phyloP scores from a whole-genome alignment of 495 filamentous ascomycete genomes.

The Penicillium salamii region DNA sequence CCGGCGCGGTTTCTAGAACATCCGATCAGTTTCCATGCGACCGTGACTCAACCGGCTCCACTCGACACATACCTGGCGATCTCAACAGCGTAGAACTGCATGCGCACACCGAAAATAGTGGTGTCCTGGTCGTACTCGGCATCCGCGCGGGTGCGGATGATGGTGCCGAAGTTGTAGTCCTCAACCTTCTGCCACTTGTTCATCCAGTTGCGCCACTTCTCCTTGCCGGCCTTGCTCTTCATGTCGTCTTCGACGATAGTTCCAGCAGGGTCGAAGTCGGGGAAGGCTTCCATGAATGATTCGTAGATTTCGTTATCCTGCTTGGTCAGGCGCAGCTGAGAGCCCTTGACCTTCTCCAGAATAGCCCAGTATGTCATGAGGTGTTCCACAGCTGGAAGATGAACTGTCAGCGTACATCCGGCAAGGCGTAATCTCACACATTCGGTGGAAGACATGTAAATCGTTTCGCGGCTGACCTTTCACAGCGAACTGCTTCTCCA shows the following conservation, averaged over 20 bases:
- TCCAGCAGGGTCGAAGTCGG: slow-evolving; percentile 79
- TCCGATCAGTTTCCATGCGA: neutral
- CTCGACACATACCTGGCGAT: slow-evolving; percentile 66
- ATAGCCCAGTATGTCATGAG: slow-evolving; percentile 96
- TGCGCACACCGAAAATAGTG: slow-evolving; percentile 82
- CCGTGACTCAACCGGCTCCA: slow-evolving; percentile 8
- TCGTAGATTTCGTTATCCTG: slow-evolving; percentile 92
- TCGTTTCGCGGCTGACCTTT: slow-evolving; percentile 61
- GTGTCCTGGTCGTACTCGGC: slow-evolving; percentile 82
- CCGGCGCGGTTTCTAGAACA: slow-evolving; percentile 69
- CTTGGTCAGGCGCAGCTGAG: slow-evolving; percentile 81
- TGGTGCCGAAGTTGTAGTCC: slow-evolving; percentile 97
- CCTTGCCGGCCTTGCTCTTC: slow-evolving; percentile 97
- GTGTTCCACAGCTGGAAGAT: slow-evolving; percentile 74
- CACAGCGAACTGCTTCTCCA: slow-evolving; percentile 99
- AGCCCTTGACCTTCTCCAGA: slow-evolving; percentile 84
- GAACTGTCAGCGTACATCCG: slow-evolving; percentile 13
- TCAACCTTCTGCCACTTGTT: slow-evolving; percentile 87
- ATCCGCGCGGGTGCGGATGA: slow-evolving; percentile 75
- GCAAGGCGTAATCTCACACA: neutral
- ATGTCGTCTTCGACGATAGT: slow-evolving; percentile 88
- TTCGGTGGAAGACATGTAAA: neutral
- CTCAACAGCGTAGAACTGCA: slow-evolving; percentile 99
- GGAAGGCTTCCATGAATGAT: slow-evolving; percentile 81
- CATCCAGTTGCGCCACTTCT: slow-evolving; percentile 93